Evolutionary conservation across 208 protist species (phyloP).

Genomic region (Porcisia hertigi): DNA sequence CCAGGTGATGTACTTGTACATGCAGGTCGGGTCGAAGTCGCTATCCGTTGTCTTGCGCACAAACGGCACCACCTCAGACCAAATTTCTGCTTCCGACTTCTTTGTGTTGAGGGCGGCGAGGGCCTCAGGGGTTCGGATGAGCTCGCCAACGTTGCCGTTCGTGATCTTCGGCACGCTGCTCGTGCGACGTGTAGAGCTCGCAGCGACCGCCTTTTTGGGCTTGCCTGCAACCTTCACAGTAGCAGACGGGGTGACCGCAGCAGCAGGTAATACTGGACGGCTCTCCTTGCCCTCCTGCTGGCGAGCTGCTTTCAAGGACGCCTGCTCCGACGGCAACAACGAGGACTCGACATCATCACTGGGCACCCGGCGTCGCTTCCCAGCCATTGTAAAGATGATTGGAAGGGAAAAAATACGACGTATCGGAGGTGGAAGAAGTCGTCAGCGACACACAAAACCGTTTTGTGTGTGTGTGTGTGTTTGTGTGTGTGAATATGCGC

Average conservation of each 20-base stretch:
- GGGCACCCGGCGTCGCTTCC: conserved; percentile 2
- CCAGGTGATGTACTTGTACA: conserved; percentile 92
- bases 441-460: not conserved
- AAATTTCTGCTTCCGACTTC: conserved; percentile 64
- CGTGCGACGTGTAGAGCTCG: not conserved
- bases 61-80: conserved; percentile 65
- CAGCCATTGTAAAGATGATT: not conserved
- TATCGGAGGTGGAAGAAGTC: not conserved
- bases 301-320: not conserved
- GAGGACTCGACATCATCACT: not conserved
- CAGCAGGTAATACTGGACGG: not conserved
- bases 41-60: conserved; percentile 39
- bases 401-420: not conserved
- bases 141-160: conserved; percentile 28
- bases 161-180: conserved; percentile 26
- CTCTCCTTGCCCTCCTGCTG: too few species aligned
- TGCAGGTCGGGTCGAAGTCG: conserved; percentile 60
- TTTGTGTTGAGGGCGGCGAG: conserved; percentile 40
- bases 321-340: not conserved
- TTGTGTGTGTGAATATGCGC: too few species aligned
- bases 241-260: not conserved
- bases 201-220: not conserved
- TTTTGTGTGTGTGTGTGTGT: not conserved
- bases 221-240: not conserved
- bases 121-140: conserved; percentile 39